Conservation (phyloP, 2,329 filamentous ascomycete species). For the Talaromyces sp. region DNA sequence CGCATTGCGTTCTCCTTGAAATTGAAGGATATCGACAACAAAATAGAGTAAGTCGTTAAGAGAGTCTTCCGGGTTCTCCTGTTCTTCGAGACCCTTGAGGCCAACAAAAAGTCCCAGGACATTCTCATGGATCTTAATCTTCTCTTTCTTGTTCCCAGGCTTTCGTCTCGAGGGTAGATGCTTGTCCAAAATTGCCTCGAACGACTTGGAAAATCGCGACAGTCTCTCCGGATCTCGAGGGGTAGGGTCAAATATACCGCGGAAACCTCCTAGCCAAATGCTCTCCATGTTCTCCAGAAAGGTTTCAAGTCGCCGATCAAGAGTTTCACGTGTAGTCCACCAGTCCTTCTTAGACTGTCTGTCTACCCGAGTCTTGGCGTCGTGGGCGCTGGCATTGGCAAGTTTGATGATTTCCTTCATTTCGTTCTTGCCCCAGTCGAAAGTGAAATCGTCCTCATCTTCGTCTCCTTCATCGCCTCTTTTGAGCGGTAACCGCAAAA, state of each 20-base stretch:
- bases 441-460: constrained; percentile 77
- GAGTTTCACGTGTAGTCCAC: constrained; percentile 79
- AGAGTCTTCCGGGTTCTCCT: constrained; percentile 77
- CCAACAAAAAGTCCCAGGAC: constrained; percentile 87
- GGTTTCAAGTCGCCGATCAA: constrained; percentile 72
- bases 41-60: constrained; percentile 94
- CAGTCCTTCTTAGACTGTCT: constrained; percentile 75
- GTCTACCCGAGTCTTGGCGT: constrained; percentile 62
- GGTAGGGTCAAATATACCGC: constrained; percentile 82
- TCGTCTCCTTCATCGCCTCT: constrained; percentile 70
- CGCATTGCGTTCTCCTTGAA: constrained; percentile 91
- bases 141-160: constrained; percentile 47
- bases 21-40: constrained; percentile 91
- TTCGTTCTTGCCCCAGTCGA: constrained; percentile 71
- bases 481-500: constrained; percentile 78
- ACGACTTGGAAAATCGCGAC: constrained; percentile 68
- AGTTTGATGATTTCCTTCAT: constrained; percentile 74
- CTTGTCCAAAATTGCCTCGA: constrained; percentile 73
- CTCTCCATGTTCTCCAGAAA: constrained; percentile 82
- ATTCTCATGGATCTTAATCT: constrained; percentile 54
- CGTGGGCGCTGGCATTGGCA: constrained; percentile 80
- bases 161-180: constrained; percentile 75
- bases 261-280: constrained; percentile 93
- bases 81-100: constrained; percentile 65
- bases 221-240: constrained; percentile 59